Evolutionary conservation across 2,329 filamentous ascomycete genomes (phyloP).

Genomic region (Penicillium digitatum): DNA sequence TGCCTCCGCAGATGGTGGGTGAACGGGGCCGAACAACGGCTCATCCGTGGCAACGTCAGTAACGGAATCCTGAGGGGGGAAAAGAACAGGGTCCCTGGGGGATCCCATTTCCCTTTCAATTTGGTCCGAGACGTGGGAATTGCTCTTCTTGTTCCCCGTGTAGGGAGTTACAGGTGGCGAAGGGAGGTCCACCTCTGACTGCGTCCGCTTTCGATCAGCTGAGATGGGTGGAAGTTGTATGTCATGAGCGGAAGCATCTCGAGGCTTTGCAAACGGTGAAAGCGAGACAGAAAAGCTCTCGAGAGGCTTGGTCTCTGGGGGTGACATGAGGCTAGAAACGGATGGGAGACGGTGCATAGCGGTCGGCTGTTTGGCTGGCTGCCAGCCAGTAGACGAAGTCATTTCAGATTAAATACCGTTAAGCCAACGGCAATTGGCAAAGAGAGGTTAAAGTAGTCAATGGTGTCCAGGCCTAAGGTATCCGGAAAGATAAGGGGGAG

Average conservation of each 20-base stretch:
- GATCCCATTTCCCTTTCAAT: conserved; percentile 31
- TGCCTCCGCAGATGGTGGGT: conserved; percentile 33
- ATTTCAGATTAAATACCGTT: conserved; percentile 18
- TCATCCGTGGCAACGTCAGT: conserved; percentile 36
- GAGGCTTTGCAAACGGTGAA: conserved; percentile 29
- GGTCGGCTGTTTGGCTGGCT: conserved; percentile 20
- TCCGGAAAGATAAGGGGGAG: neutral
- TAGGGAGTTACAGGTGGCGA: conserved; percentile 47
- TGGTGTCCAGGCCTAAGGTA: neutral
- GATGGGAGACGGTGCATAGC: conserved; percentile 43
- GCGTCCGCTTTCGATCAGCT: conserved; percentile 40
- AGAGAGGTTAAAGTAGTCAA: neutral
- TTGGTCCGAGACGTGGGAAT: conserved; percentile 32
- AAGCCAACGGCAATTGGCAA: neutral
- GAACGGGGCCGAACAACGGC: conserved; percentile 40
- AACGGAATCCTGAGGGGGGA: conserved; percentile 37
- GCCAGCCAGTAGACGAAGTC: conserved; percentile 26
- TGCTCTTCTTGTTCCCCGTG: conserved; percentile 40
- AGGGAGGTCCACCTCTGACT: conserved; percentile 43
- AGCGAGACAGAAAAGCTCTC: conserved; percentile 43
- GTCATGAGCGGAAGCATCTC: conserved; percentile 27
- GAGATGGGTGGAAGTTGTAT: conserved; percentile 43
- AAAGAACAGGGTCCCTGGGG: conserved; percentile 42
- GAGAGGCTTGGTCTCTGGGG: conserved; percentile 48
- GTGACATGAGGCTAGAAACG: conserved; percentile 46